phyloP scores from a whole-genome alignment of 805 yeast genomes.

The Candida qinlingensis region DNA sequence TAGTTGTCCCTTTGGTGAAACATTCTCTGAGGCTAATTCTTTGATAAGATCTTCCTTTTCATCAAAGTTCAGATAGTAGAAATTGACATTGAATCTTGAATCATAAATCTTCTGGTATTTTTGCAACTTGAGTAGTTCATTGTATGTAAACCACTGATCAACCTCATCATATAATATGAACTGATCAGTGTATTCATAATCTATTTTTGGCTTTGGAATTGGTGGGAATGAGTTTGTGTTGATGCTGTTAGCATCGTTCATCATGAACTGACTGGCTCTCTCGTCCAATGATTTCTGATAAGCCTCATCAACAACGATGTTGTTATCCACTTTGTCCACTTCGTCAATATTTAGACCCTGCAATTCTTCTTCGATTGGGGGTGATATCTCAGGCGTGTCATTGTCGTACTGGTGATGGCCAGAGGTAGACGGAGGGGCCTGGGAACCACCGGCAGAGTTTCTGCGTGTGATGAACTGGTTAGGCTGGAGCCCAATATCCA shows the following conservation, averaged over 20 bases:
- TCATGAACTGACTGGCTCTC: conserved; percentile 29
- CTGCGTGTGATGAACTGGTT: conserved; percentile 12
- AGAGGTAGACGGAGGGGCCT: not conserved
- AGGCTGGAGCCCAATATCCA: conserved; percentile 27
- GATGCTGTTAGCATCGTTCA: conserved; percentile 6
- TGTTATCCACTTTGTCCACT: conserved; percentile 27
- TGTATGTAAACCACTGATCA: conserved; percentile 40
- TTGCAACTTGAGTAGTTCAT: conserved; percentile 21
- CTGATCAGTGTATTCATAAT: conserved; percentile 37
- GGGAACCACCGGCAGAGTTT: not conserved
- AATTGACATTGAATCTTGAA: conserved; percentile 7
- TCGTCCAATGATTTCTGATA: conserved; percentile 29
- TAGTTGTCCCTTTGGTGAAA: not conserved
- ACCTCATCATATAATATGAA: conserved; percentile 36
- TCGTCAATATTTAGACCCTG: conserved; percentile 36
- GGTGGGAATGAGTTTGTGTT: conserved; percentile 22
- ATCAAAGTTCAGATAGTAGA: conserved; percentile 10
- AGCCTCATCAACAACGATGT: conserved; percentile 29
- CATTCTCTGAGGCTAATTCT: conserved; percentile 4
- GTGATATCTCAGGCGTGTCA: not conserved
- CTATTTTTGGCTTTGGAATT: conserved; percentile 36
- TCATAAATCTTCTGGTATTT: conserved; percentile 2
- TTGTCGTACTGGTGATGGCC: not conserved
- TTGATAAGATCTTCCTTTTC: conserved; percentile 14
- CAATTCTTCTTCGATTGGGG: conserved; percentile 8